Conservation (phyloP, 352 stramenopile species). For the Phytophthora citrophthora region DNA sequence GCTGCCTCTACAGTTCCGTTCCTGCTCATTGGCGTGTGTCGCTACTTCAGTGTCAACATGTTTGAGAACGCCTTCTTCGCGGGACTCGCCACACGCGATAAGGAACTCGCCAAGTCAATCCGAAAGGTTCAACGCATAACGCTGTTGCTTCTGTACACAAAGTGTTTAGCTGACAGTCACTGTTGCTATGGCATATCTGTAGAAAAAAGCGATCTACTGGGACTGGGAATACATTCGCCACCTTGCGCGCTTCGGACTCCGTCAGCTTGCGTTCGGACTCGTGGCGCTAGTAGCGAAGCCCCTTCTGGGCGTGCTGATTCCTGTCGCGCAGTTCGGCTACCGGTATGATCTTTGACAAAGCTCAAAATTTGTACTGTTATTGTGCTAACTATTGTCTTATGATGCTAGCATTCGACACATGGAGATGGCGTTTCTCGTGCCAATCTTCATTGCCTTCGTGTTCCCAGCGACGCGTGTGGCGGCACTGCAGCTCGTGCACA, state of each 20-base stretch:
- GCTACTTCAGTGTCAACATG: constrained; percentile 62
- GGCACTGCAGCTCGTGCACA: constrained; percentile 55
- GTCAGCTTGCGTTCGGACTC: constrained; percentile 61
- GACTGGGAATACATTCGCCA: constrained; percentile 77
- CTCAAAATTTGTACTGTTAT: neutral
- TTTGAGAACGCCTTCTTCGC: constrained; percentile 82
- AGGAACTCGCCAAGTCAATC: constrained; percentile 46
- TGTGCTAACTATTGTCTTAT: constrained; percentile 9
- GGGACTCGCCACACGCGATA: constrained; percentile 52
- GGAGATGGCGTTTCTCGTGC: constrained; percentile 66
- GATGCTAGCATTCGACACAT: constrained; percentile 59
- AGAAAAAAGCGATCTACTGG: constrained; percentile 73
- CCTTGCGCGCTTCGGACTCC: constrained; percentile 47
- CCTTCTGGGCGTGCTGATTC: constrained; percentile 56
- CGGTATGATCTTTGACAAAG: constrained; percentile 33
- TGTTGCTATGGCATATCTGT: neutral
- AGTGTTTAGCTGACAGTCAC: neutral
- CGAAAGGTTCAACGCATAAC: constrained; percentile 32
- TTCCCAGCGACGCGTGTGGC: constrained; percentile 45
- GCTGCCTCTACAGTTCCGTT: constrained; percentile 61
- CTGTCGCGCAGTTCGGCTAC: constrained; percentile 66
- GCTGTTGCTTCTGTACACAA: too few species aligned
- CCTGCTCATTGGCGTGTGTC: constrained; percentile 56
- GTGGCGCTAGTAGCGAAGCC: constrained; percentile 57
- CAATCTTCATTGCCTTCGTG: constrained; percentile 63